phyloP scores from a whole-genome alignment of 768 basidiomycete genomes.

The Rubroboletus pulcherrimus region DNA sequence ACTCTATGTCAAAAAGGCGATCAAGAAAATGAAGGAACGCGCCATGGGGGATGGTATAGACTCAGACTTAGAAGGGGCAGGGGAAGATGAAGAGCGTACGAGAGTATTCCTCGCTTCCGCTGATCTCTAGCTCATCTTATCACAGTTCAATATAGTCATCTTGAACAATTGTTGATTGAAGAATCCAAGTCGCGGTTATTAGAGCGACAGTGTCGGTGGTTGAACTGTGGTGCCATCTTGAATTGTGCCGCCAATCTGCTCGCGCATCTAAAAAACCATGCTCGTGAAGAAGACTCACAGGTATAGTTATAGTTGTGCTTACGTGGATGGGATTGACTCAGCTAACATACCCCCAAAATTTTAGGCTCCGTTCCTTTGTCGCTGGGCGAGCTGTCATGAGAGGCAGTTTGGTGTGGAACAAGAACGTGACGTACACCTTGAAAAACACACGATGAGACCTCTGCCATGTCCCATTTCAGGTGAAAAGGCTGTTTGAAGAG shows the following conservation, averaged over 20 bases:
- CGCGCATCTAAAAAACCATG: constrained; percentile 46
- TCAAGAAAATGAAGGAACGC: constrained; percentile 14
- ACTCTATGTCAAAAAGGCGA: constrained; percentile 19
- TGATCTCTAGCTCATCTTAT: constrained; percentile 27
- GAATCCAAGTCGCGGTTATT: constrained; percentile 48
- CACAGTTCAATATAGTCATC: constrained; percentile 37
- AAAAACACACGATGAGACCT: constrained; percentile 41
- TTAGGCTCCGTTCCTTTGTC: constrained; percentile 44
- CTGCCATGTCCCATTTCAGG: constrained; percentile 39
- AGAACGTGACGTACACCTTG: constrained; percentile 46
- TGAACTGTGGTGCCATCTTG: constrained; percentile 49
- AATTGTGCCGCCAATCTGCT: constrained; percentile 51
- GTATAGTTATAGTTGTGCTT: constrained; percentile 22
- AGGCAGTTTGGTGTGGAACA: constrained; percentile 36
- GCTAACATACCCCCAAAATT: constrained; percentile 1
- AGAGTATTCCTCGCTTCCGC: constrained; percentile 20
- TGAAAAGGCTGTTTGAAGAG: constrained; percentile 23
- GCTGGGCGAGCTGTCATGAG: constrained; percentile 53
- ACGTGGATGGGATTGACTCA: background rate
- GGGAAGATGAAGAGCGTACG: constrained; percentile 31
- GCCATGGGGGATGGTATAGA: constrained; percentile 14
- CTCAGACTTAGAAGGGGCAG: constrained; percentile 15
- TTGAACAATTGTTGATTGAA: constrained; percentile 43
- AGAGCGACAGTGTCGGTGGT: constrained; percentile 55
- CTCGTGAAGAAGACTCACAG: constrained; percentile 28